These are phyloP conservation scores for Pleurotus tuber-regium DNA, from an alignment of 768 basidiomycete genomes.

Conservation along the genomic window DNA sequence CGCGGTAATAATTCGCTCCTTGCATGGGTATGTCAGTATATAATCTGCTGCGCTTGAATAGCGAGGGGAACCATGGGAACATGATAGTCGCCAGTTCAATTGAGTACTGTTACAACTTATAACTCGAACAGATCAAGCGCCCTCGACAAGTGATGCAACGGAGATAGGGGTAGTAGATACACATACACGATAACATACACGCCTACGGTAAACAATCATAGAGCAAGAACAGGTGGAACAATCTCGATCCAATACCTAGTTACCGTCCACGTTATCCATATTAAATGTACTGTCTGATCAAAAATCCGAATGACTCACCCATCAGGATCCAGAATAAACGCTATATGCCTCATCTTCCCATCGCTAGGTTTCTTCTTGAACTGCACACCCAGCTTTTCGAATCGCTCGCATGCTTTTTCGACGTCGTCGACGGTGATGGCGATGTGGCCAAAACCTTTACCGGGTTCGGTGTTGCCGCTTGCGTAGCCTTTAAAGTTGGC, in stretches of 20 bases:
- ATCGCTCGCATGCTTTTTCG: constrained; percentile 76
- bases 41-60: neutral
- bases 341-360: constrained; percentile 83
- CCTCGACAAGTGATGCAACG: no score
- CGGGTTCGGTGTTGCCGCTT: constrained; percentile 83
- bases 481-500: constrained; percentile 77
- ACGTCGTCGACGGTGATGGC: constrained; percentile 84
- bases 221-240: constrained; percentile 31
- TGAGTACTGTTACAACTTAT: no score
- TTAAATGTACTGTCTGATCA: neutral
- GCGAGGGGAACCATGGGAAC: neutral
- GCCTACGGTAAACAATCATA: constrained; percentile 25
- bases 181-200: no score
- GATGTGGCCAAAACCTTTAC: constrained; percentile 84
- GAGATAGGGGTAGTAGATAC: no score
- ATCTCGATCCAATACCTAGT: constrained; percentile 62
- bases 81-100: no score
- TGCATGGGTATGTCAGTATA: neutral
- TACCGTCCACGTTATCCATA: constrained; percentile 23
- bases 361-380: constrained; percentile 90
- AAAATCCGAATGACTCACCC: constrained; percentile 45
- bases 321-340: constrained; percentile 85
- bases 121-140: no score
- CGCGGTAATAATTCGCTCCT: neutral
- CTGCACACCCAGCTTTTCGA: constrained; percentile 73